Conservation (phyloP, 352 stramenopile genomes). For the Globisporangium okanoganense region DNA sequence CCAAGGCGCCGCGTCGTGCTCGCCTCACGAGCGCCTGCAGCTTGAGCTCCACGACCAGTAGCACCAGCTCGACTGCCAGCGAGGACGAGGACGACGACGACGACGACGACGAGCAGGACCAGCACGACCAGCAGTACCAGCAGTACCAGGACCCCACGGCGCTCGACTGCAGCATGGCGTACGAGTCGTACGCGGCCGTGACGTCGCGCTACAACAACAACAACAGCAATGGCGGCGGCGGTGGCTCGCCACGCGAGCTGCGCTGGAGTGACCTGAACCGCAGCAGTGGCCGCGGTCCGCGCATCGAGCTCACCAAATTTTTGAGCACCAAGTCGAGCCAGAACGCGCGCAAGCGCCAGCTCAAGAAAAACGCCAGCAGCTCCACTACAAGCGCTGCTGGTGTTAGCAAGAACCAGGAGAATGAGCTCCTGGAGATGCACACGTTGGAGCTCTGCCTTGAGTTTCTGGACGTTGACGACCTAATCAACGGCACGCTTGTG, state of each 20-base stretch:
- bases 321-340: slow-evolving; percentile 22
- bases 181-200: slow-evolving; percentile 76
- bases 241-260: slow-evolving; percentile 31
- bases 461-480: slow-evolving; percentile 55
- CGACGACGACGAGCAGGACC: slow-evolving; percentile 17
- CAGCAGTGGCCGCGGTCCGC: slow-evolving; percentile 40
- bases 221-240: slow-evolving; percentile 2
- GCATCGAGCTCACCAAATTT: slow-evolving; percentile 25
- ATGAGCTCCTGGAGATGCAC: slow-evolving; percentile 36
- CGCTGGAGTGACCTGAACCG: slow-evolving; percentile 72
- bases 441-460: slow-evolving; percentile 72
- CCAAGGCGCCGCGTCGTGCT: slow-evolving; percentile 25
- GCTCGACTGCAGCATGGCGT: slow-evolving; percentile 46
- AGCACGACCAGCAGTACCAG: too few relatives aligned
- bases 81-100: slow-evolving; percentile 28
- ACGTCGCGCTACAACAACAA: slow-evolving; percentile 33
- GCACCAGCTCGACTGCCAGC: slow-evolving; percentile 31
- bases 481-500: slow-evolving; percentile 37
- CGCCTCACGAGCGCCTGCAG: slow-evolving; percentile 30
- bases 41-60: slow-evolving; percentile 18
- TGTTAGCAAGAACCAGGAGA: slow-evolving; percentile 1
- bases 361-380: slow-evolving; percentile 10
- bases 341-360: slow-evolving; percentile 26
- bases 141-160: neutral
- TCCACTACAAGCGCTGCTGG: neutral